Percentiles rank a stretch among this genome's conserved stretches.
Conservation (phyloP, 805 yeast species). For the Ogataea polymorpha region DNA sequence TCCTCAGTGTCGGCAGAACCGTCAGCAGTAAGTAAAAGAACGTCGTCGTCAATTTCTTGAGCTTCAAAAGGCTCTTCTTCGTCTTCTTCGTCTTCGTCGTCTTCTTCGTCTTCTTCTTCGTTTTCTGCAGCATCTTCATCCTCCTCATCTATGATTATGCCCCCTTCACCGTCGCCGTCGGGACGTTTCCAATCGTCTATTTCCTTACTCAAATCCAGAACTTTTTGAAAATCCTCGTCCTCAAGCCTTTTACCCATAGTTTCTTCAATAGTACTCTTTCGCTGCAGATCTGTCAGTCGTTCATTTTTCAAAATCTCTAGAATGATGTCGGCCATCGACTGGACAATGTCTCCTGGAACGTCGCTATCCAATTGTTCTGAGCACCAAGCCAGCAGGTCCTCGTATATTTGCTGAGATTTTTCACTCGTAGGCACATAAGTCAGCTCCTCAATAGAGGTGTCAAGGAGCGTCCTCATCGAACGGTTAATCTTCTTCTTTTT, state of each 20-base stretch:
- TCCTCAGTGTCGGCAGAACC: conserved; percentile 16
- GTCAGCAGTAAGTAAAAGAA: neutral
- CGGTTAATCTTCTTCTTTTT: conserved; percentile 11
- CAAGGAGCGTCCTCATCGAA: conserved; percentile 30
- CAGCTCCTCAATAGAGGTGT: conserved; percentile 43
- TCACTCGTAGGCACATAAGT: conserved; percentile 62
- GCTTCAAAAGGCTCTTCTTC: neutral
- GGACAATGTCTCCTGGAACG: conserved; percentile 67
- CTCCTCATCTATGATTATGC: conserved; percentile 27
- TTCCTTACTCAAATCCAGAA: conserved; percentile 41
- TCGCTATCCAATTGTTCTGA: conserved; percentile 58
- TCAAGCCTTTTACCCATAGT: conserved; percentile 42
- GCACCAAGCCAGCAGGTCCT: conserved; percentile 58
- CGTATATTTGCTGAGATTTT: conserved; percentile 49
- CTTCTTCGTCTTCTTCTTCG: conserved; percentile 27
- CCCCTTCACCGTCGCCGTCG: conserved; percentile 41
- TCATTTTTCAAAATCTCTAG: conserved; percentile 53
- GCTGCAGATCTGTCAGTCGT: conserved; percentile 38
- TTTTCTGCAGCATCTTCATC: conserved; percentile 33
- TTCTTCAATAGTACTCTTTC: conserved; percentile 49
- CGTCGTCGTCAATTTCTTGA: neutral
- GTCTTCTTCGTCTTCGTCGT: conserved; percentile 25
- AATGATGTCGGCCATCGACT: conserved; percentile 68
- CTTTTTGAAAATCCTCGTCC: conserved; percentile 44
- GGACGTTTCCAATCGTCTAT: conserved; percentile 47